phyloP scores from a whole-genome alignment of 441 rosid species.

The Bocquillonia castaneifolia region DNA sequence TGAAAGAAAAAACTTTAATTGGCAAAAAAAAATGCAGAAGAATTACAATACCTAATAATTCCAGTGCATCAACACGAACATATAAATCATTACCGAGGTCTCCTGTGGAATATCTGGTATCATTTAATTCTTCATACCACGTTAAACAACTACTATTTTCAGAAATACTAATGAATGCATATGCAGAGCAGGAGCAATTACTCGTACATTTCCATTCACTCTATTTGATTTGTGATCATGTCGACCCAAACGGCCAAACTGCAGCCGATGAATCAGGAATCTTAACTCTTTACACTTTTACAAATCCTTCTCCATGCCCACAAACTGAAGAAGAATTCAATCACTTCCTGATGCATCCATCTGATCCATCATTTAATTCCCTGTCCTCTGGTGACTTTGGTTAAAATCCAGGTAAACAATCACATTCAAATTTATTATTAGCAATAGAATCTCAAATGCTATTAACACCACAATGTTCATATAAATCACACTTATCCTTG shows the following conservation, averaged over 20 bases:
- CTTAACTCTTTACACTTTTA: constrained; percentile 14
- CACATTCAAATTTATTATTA: constrained; percentile 12
- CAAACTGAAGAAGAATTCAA: constrained; percentile 15
- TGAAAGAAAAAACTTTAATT: background rate
- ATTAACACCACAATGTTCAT: constrained; percentile 33
- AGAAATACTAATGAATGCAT: background rate
- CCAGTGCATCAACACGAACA: constrained; percentile 25
- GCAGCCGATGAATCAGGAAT: constrained; percentile 26
- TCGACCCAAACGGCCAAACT: constrained; percentile 12
- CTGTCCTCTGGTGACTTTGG: constrained; percentile 7
- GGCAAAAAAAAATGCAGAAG: background rate
- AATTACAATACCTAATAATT: constrained; percentile 13
- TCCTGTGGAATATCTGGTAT: background rate
- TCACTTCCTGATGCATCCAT: constrained; percentile 29
- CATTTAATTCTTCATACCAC: constrained; percentile 26
- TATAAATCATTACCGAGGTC: constrained; percentile 7
- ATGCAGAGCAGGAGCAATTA: constrained; percentile 27
- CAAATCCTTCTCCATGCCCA: constrained; percentile 24
- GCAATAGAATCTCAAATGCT: constrained; percentile 3
- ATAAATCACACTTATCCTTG: constrained; percentile 23
- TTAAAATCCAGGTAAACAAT: constrained; percentile 31
- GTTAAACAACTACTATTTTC: constrained; percentile 15
- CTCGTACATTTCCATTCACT: constrained; percentile 19
- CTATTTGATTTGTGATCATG: background rate
- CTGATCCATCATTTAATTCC: constrained; percentile 19